Base-by-base conservation (phyloP, 2,329 filamentous ascomycete genomes). In the Gliomastix tumulicola region DNA sequence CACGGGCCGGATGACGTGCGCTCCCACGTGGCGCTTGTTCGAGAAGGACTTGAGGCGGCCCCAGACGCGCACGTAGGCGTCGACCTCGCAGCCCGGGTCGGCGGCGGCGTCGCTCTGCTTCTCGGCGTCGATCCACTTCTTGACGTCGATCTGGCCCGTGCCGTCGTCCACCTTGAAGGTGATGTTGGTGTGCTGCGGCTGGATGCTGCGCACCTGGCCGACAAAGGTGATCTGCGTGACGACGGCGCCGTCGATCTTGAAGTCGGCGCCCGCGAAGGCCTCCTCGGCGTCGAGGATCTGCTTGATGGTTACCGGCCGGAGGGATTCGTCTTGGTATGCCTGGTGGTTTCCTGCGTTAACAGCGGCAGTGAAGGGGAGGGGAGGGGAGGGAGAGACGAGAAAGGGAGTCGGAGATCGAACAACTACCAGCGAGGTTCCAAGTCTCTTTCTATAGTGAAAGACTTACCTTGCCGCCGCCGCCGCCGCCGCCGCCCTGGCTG, bases 121-220 rank as follows among this genome's bases (percentile, higher is more conserved):
- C 53, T 79, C 76, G 46, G 72, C 63, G 61, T 90, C 83, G 39
- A 85, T 71, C 84, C 85, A 94, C 59, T 84, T 81, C 68, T 92
- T 94, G 47, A 88, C 89, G 62, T 98, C 94, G 50, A 96, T 82
- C 43, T 81, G 73, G 41, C 88, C 89, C 2, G 94, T 98, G 57
- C 92, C 92, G 62, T 98, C 92, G 63, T 98, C 92, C 50, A 98
- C 69, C 53, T 82, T 85, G 73, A 94, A 94, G 32, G 87, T 95
- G 48, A 88, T 80, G 65, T 95, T 94, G 47, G 90, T 96, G 28
- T 83, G 76, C 65, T 94, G 88, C n/a, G 76, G 74, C 55, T 79
- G 84, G 62, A 96, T 80, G 62, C 81, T 81, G 57, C 88, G 87
- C 50, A 98, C 82, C 69, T 96, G 90, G 36, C 87, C 92, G 42